phyloP scores from a whole-genome alignment of 2,329 filamentous ascomycete genomes.

The Hypoxylon sp. region DNA sequence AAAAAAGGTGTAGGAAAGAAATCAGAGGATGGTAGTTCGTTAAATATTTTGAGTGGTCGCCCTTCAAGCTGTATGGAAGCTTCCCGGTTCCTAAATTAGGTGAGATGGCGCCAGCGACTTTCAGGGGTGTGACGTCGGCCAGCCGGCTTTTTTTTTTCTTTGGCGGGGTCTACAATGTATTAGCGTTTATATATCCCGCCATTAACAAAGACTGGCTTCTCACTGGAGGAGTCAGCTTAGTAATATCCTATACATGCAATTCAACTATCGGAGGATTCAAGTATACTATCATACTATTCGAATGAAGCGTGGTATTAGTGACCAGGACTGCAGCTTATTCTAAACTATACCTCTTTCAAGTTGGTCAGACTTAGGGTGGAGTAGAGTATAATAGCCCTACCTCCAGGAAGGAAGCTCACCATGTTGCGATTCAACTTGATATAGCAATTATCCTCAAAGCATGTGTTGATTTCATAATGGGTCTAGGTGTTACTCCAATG shows the following conservation, averaged over 20 bases:
- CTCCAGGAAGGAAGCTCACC: too few relatives aligned
- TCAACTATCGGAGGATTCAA: too few relatives aligned
- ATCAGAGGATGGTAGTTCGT: slow-evolving; percentile 6
- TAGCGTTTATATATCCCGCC: slow-evolving; percentile 4
- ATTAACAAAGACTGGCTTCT: slow-evolving; percentile 9
- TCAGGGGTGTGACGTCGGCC: slow-evolving; percentile 37
- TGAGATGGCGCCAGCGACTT: slow-evolving; percentile 28
- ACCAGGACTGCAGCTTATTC: too few relatives aligned
- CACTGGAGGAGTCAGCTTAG: slow-evolving; percentile 14
- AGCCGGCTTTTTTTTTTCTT: slow-evolving; percentile 29
- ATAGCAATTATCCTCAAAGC: too few relatives aligned
- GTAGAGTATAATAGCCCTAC: too few relatives aligned
- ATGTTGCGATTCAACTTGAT: too few relatives aligned
- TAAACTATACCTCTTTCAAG: too few relatives aligned
- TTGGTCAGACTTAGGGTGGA: too few relatives aligned
- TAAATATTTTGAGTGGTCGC: slow-evolving; percentile 22
- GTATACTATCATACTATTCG: too few relatives aligned
- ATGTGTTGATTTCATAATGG: too few relatives aligned
- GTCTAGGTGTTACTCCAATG: slow-evolving; percentile 7
- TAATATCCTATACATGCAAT: slow-evolving; percentile 2
- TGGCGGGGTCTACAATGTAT: slow-evolving; percentile 33
- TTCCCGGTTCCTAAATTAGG: slow-evolving; percentile 12
- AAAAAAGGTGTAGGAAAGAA: slow-evolving; percentile 1
- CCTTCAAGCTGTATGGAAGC: slow-evolving; percentile 3
- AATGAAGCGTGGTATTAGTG: too few relatives aligned